Conservation (phyloP, 129 eudicot species). For the Flaveria sonorensis region DNA sequence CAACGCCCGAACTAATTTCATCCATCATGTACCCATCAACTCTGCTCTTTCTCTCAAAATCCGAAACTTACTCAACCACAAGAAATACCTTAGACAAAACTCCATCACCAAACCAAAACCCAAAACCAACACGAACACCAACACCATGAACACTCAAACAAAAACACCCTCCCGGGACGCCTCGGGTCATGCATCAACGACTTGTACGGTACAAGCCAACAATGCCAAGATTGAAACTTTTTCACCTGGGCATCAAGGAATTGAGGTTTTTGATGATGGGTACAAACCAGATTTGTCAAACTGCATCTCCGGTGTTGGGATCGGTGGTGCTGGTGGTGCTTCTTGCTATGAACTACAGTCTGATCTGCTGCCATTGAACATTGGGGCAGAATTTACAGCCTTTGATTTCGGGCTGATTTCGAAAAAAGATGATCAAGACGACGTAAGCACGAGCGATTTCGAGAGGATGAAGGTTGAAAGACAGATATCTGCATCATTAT, state of each 20-base stretch:
- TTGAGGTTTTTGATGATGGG: slow-evolving; percentile 37
- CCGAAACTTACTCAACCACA: slow-evolving; percentile 59
- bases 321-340: slow-evolving; percentile 23
- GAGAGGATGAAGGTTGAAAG: slow-evolving; percentile 79
- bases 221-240: slow-evolving; percentile 31
- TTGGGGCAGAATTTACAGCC: slow-evolving; percentile 35
- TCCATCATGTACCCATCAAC: slow-evolving; percentile 47
- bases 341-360: slow-evolving; percentile 27
- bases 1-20: slow-evolving; percentile 66
- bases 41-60: slow-evolving; percentile 70
- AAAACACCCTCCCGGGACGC: slow-evolving; percentile 11
- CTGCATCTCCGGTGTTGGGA: slow-evolving; percentile 33
- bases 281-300: slow-evolving; percentile 64
- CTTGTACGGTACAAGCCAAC: slow-evolving; percentile 27
- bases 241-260: slow-evolving; percentile 39
- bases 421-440: slow-evolving; percentile 22
- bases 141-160: slow-evolving; percentile 23
- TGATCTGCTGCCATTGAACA: slow-evolving; percentile 23
- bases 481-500: slow-evolving; percentile 82
- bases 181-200: neutral
- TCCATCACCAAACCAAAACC: slow-evolving; percentile 17
- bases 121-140: slow-evolving; percentile 23
- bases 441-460: slow-evolving; percentile 45
- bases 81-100: slow-evolving; percentile 47
- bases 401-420: slow-evolving; percentile 19